Evolutionary conservation across 2,329 filamentous ascomycete species (phyloP).

Genomic region (Amphichorda felina): DNA sequence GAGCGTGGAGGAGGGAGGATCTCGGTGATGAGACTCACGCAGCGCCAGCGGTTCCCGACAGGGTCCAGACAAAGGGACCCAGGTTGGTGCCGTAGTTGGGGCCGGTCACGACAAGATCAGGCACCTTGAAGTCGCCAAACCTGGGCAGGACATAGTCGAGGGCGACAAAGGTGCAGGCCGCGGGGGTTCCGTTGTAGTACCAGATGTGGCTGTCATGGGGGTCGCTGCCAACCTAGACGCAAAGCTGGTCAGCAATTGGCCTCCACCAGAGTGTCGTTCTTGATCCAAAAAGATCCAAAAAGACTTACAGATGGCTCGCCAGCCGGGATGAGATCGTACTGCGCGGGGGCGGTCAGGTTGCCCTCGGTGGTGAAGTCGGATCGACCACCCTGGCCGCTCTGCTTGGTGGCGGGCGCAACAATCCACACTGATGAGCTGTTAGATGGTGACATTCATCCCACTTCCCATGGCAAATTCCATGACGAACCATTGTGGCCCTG

Average conservation of each 20-base stretch:
- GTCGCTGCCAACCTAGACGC: slow-evolving; percentile 26
- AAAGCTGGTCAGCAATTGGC: slow-evolving; percentile 6
- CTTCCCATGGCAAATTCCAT: too few species aligned
- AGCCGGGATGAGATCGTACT: slow-evolving; percentile 15
- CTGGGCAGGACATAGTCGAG: slow-evolving; percentile 42
- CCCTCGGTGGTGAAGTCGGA: slow-evolving; percentile 14
- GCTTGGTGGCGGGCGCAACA: slow-evolving; percentile 15
- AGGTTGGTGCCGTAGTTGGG: slow-evolving; percentile 44
- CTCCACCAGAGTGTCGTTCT: slow-evolving; percentile 6
- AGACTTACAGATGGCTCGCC: slow-evolving; percentile 12
- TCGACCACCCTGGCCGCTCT: slow-evolving; percentile 16
- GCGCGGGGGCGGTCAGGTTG: slow-evolving; percentile 13
- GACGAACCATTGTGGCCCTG: slow-evolving; percentile 15
- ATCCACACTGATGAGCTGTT: slow-evolving; percentile 14
- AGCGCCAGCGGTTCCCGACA: slow-evolving; percentile 37
- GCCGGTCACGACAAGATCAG: slow-evolving; percentile 41
- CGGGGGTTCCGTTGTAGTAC: slow-evolving; percentile 50
- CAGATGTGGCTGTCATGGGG: slow-evolving; percentile 40
- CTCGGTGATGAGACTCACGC: slow-evolving; percentile 8
- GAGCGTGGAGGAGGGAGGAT: slow-evolving; percentile 2
- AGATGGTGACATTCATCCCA: too few species aligned
- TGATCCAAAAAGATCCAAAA: too few species aligned
- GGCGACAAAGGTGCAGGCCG: slow-evolving; percentile 41
- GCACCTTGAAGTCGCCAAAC: slow-evolving; percentile 32
- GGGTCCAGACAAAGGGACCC: slow-evolving; percentile 39